phyloP scores from a whole-genome alignment of 371 early-diverging fungal species.

The Sporodiniella umbellata region DNA sequence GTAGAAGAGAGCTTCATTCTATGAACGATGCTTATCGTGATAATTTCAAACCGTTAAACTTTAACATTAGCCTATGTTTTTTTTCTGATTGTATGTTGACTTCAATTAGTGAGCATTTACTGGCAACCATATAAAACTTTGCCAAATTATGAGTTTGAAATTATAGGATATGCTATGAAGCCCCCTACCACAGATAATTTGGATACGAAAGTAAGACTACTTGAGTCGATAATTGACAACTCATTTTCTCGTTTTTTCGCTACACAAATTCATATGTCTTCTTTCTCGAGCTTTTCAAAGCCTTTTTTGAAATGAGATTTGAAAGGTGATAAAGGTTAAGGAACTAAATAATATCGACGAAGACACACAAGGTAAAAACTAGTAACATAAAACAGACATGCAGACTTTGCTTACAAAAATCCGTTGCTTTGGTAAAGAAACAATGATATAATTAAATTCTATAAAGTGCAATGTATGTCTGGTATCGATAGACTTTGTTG shows the following conservation, averaged over 20 bases:
- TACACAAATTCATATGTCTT: conserved; percentile 7
- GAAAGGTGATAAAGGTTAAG: conserved; percentile 2
- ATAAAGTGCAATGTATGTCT: background rate
- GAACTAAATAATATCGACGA: conserved; percentile 9
- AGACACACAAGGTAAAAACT: conserved; percentile 9
- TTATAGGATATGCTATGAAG: conserved; percentile 12
- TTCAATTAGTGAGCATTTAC: conserved; percentile 7
- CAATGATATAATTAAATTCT: conserved; percentile 4
- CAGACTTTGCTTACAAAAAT: conserved; percentile 11
- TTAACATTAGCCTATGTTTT: conserved; percentile 2
- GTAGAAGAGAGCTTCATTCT: too few species aligned
- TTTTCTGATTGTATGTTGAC: conserved; percentile 4
- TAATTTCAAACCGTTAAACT: conserved; percentile 1
- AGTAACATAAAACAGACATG: conserved; percentile 8
- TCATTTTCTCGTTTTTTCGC: conserved; percentile 10
- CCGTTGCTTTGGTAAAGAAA: conserved; percentile 9
- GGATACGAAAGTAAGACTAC: conserved; percentile 7
- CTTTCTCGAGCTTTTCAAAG: conserved; percentile 5
- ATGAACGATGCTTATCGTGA: too few species aligned
- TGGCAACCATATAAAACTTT: conserved; percentile 11
- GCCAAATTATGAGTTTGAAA: conserved; percentile 8
- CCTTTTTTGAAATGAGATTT: conserved; percentile 12
- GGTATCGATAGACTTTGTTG: conserved; percentile 7
- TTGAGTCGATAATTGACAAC: conserved; percentile 11
- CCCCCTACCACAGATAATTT: conserved; percentile 8